Evolutionary conservation across 352 stramenopile species (phyloP), one percentile per base, ranked within the genome.

Genomic region (Thalassiosira ordinaria): DNA sequence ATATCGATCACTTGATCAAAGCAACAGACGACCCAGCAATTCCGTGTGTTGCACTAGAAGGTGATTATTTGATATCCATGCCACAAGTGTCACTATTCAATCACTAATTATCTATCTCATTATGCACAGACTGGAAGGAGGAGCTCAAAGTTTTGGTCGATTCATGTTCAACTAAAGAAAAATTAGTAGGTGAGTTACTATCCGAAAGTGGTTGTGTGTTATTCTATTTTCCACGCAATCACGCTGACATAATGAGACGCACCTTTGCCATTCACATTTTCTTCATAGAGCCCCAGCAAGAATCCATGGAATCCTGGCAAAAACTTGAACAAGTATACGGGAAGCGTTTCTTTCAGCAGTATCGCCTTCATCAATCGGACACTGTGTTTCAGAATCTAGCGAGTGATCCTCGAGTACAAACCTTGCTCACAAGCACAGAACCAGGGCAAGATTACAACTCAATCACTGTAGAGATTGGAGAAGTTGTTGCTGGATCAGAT

Each of bases 241-340:
- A n/a, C n/a, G n/a, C n/a, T n/a, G n/a, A n/a, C n/a, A n/a, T n/a
- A n/a, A n/a, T n/a, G n/a, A n/a, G n/a, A n/a, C n/a, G n/a, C n/a
- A n/a, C n/a, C n/a, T n/a, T n/a, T n/a, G n/a, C n/a, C n/a, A n/a
- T n/a, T n/a, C n/a, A n/a, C n/a, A n/a, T n/a, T n/a, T n/a, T n/a
- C n/a, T n/a, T n/a, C n/a, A n/a, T n/a, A n/a, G n/a, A n/a, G n/a
- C n/a, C n/a, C n/a, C 33, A 41, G 5, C 33, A 41, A 41, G 33
- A 41, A 11, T 41, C 33, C 11, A 5, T 41, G 11, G 33, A 41
- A 41, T 5, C 73, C n/a, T 84, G 75, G 75, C 22, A 61, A 44
- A 84, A 84, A 37, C 73, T 84, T 51, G 75, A 84, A 13, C 67
- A 79, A 66, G 75, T 84, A 4, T 84, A 84, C 37, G 75, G 75